Evolutionary conservation across 225 moss, liverwort and hornwort genomes (phyloP).

Genomic region (Pseudoscleropodium purum): DNA sequence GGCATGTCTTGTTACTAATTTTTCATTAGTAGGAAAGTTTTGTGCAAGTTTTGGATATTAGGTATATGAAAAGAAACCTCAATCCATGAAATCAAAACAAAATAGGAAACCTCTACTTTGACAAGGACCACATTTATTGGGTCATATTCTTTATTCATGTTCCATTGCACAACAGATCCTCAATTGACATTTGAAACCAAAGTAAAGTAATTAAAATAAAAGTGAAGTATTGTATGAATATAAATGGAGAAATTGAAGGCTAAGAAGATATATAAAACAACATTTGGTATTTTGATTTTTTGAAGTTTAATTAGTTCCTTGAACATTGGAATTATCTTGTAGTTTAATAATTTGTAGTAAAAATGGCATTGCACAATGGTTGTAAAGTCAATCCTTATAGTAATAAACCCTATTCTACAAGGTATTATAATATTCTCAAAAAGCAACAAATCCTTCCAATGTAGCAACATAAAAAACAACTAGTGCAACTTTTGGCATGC

Average conservation of each 20-base stretch:
- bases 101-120: too few relatives aligned
- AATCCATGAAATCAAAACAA: too few relatives aligned
- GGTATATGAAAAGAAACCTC: too few relatives aligned
- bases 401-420: not conserved
- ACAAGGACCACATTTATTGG: too few relatives aligned
- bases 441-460: conserved; percentile 33
- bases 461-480: conserved; percentile 52
- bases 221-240: not conserved
- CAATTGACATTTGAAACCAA: not conserved
- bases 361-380: not conserved
- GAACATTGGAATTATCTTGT: not conserved
- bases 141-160: too few relatives aligned
- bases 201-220: not conserved
- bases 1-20: too few relatives aligned
- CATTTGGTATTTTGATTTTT: not conserved
- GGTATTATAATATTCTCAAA: not conserved
- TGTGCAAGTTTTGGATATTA: too few relatives aligned
- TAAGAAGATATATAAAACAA: not conserved
- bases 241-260: not conserved
- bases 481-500: conserved; percentile 40
- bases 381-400: not conserved
- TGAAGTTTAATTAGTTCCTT: not conserved
- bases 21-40: too few relatives aligned
- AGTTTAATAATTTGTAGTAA: not conserved
- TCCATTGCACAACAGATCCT: too few relatives aligned